Percentiles rank a stretch among this genome's conserved stretches.
phyloP scores from a whole-genome alignment of 164 flowering plant species.

The Berberis thunbergii region DNA sequence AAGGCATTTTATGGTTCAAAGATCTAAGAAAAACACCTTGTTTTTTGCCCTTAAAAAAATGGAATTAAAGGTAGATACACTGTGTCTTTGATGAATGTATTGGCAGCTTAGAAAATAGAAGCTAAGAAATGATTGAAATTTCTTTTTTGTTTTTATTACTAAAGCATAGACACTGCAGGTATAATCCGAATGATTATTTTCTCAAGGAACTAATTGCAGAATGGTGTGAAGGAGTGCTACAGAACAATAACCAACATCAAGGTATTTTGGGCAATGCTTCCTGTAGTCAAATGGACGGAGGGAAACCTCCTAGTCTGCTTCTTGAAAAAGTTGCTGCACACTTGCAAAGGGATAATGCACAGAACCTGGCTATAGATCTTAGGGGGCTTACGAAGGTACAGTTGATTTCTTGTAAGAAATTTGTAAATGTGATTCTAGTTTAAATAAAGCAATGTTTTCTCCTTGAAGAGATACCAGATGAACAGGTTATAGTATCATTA shows the following conservation, averaged over 20 bases:
- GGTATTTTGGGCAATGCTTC: conserved; percentile 14
- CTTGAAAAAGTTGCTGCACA: conserved; percentile 72
- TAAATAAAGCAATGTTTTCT: too few species aligned
- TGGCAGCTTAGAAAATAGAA: background rate
- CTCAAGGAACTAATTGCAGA: conserved; percentile 80
- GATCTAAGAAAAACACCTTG: background rate
- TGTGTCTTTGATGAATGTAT: background rate
- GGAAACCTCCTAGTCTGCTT: conserved; percentile 41
- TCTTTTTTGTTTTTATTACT: background rate
- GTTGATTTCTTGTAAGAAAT: background rate
- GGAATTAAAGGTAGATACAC: too few species aligned
- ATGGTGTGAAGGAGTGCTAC: conserved; percentile 93
- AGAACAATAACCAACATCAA: conserved; percentile 27
- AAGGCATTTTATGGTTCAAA: too few species aligned
- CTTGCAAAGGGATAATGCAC: conserved; percentile 39
- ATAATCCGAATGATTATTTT: conserved; percentile 70
- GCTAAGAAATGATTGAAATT: background rate
- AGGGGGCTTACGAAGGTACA: conserved; percentile 74
- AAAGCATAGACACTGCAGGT: conserved; percentile 35
- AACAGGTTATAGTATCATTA: too few species aligned
- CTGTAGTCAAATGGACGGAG: conserved; percentile 17
- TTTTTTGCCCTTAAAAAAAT: too few species aligned
- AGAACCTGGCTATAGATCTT: conserved; percentile 51
- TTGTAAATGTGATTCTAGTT: too few species aligned
- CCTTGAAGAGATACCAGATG: too few species aligned